A percentile compares a stretch with the other conserved stretches of the same genome.
Evolutionary conservation across 139 green algal genomes (phyloP).

Genomic region (Asterochloris sp.): DNA sequence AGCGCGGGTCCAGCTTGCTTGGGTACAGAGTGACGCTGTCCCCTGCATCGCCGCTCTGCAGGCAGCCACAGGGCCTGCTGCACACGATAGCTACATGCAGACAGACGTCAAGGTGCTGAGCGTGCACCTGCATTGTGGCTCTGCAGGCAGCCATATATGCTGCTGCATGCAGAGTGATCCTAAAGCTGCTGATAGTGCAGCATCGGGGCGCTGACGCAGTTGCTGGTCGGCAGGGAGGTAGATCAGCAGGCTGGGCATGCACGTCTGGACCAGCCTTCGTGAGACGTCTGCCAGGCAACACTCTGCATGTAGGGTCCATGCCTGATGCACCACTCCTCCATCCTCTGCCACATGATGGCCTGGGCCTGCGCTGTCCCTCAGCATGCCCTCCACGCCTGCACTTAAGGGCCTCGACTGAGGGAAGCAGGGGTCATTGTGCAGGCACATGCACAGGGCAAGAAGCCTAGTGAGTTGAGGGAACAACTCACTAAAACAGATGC

Average conservation of each 20-base stretch:
- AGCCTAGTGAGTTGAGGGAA: too few relatives aligned
- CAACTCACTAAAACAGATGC: slow-evolving; percentile 1
- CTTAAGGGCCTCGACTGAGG: neutral
- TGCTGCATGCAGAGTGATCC: neutral
- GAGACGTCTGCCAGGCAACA: neutral
- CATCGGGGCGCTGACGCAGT: neutral
- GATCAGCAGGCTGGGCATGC: neutral
- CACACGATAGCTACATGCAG: neutral
- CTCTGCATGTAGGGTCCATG: neutral
- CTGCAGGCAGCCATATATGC: neutral
- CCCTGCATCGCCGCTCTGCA: slow-evolving; percentile 2
- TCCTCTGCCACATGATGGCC: slow-evolving; percentile 5
- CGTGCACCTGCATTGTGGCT: too few relatives aligned
- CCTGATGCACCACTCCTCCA: slow-evolving; percentile 5
- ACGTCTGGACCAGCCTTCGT: neutral
- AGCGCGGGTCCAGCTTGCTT: slow-evolving; percentile 4
- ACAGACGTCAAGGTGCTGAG: neutral
- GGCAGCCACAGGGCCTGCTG: neutral
- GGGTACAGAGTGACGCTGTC: slow-evolving; percentile 2
- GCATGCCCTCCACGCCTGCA: neutral
- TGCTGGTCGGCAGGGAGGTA: neutral
- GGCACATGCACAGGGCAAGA: neutral
- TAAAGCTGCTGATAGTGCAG: neutral
- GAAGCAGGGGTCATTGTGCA: neutral
- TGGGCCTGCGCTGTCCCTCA: slow-evolving; percentile 1